Evolutionary conservation across 140 eudicot species (phyloP), one percentile per base, ranked within the genome.

Genomic region (Erigeron philadelphicus): DNA sequence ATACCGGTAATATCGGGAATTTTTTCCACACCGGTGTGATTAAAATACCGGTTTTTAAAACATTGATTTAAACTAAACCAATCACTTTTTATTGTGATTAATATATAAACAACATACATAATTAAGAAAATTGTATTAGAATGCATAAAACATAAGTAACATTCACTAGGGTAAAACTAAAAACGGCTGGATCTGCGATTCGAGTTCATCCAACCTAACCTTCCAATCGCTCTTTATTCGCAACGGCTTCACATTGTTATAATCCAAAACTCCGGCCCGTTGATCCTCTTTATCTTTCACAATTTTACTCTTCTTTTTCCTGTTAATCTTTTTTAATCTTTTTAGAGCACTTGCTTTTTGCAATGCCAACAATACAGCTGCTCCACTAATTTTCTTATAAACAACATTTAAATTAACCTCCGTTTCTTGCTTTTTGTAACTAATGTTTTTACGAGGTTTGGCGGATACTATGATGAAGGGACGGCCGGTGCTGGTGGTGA

Each of bases 161-260:
- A 72, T 38, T 16, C 38, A 31, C 38, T 1, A 31, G 38, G 38
- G 3, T 2, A 31, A 31, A 31, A 31, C 2, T 2, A 31, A 31
- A 31, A 31, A 31, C 38, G 72, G 74, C 46, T 72, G 82, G 25
- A 83, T 81, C 68, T 82, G 83, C 49, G 6, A 73, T 64, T 86
- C 87, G 59, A 86, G 48, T 11, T 86, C 83, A 71, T 78, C 87
- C 71, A 86, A 73, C n/a, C 85, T 64, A 47, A 44, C 77, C 11
- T 59, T 74, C 89, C 94, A 86, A 61, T 83, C 85, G 38, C 68
- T 61, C 49, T 76, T 83, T 21, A 83, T 71, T 31, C 73, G 49
- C 69, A 86, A 62, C 40, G 84, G 70, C 63, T 81, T 80, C 40
- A 76, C 77, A 63, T 65, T 72, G n/a, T 68, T 48, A 35, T 69